phyloP scores from a whole-genome alignment of 2,329 filamentous ascomycete genomes.

The Botrytis fragariae region DNA sequence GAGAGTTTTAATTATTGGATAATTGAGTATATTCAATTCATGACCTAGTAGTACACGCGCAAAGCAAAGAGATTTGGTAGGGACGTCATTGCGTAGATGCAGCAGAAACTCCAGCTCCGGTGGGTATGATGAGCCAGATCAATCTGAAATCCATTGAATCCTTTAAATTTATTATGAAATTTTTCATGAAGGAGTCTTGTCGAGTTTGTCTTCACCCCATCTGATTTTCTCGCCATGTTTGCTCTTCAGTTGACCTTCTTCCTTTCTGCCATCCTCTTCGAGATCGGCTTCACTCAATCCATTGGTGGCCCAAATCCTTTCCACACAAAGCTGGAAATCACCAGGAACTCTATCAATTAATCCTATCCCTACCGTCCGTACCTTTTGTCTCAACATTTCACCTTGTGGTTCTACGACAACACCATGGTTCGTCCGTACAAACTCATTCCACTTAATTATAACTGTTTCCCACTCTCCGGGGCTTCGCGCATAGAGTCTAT shows the following conservation, averaged over 20 bases:
- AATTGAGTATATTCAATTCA: background rate
- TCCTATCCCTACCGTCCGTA: constrained; percentile 81
- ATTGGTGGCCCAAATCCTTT: constrained; percentile 90
- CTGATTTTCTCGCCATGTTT: constrained; percentile 45
- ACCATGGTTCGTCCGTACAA: constrained; percentile 92
- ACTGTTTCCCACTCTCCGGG: constrained; percentile 93
- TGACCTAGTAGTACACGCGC: background rate
- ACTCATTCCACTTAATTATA: constrained; percentile 85
- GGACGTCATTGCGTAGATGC: background rate
- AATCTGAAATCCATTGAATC: background rate
- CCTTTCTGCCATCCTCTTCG: constrained; percentile 34
- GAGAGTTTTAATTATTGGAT: background rate
- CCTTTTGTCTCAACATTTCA: constrained; percentile 81
- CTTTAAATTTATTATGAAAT: background rate
- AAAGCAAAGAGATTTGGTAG: background rate
- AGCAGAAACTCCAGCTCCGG: background rate
- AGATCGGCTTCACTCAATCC: constrained; percentile 28
- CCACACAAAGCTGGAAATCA: constrained; percentile 82
- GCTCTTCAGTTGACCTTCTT: constrained; percentile 42
- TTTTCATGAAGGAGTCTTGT: background rate
- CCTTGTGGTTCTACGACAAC: constrained; percentile 90
- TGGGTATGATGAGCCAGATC: background rate
- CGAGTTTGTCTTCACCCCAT: constrained; percentile 39
- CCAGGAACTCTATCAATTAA: constrained; percentile 86
- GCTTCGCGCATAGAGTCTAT: constrained; percentile 75